phyloP scores from a whole-genome alignment of 2,329 filamentous ascomycete species.

The Aspergillus ibericus region DNA sequence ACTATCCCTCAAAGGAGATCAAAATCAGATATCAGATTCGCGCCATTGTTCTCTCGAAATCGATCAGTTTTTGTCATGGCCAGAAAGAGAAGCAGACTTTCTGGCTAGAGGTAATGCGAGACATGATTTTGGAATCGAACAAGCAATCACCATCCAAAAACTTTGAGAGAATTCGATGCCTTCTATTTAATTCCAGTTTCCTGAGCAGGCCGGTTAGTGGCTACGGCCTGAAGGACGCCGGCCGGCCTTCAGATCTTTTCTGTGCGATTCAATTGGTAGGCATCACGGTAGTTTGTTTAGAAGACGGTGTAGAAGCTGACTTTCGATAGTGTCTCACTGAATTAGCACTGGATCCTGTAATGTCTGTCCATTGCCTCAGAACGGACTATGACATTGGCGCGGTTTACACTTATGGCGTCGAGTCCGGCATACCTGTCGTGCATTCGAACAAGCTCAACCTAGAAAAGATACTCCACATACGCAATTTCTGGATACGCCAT shows the following conservation, averaged over 20 bases:
- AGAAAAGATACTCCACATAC: constrained; percentile 37
- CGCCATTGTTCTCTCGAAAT: constrained; percentile 32
- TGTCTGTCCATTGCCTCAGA: constrained; percentile 26
- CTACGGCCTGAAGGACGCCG: constrained; percentile 5
- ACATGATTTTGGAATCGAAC: constrained; percentile 17
- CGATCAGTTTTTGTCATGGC: constrained; percentile 28
- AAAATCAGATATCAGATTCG: constrained; percentile 38
- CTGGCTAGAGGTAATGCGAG: constrained; percentile 33
- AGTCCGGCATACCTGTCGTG: constrained; percentile 15
- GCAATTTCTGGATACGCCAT: constrained; percentile 46
- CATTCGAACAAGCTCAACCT: constrained; percentile 27
- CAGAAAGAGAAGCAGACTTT: constrained; percentile 26
- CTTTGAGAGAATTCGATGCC: constrained; percentile 20
- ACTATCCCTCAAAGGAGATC: constrained; percentile 25
- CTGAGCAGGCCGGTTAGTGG: constrained; percentile 25
- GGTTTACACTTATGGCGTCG: constrained; percentile 27
- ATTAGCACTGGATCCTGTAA: constrained; percentile 31
- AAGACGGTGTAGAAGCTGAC: neutral
- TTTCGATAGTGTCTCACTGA: constrained; percentile 31
- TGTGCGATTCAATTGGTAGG: constrained; percentile 34
- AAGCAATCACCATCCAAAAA: constrained; percentile 22
- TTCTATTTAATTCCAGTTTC: constrained; percentile 22
- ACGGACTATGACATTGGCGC: constrained; percentile 33
- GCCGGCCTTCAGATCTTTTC: constrained; percentile 23
- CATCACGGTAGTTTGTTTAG: neutral